Evolutionary conservation across 2,329 filamentous ascomycete genomes (phyloP).

Genomic region (Aspergillus quadrilineatus): DNA sequence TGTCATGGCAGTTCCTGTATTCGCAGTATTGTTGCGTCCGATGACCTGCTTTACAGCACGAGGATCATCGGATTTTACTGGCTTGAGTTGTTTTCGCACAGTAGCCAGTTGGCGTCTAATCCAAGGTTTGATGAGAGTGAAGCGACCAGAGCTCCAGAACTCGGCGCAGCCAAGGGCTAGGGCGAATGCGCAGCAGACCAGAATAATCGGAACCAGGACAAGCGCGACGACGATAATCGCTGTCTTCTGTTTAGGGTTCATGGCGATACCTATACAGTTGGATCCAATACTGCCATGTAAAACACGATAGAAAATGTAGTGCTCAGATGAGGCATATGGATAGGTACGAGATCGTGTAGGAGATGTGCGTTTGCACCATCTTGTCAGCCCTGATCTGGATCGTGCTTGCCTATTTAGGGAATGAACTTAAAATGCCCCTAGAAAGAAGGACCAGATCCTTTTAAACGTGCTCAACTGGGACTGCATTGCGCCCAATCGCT

Average conservation of each 20-base stretch:
- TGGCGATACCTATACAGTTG: conserved; percentile 30
- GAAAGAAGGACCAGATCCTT: no score
- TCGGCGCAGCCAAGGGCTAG: conserved; percentile 41
- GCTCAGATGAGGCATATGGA: background rate
- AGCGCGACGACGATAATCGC: conserved; percentile 45
- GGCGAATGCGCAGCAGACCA: conserved; percentile 42
- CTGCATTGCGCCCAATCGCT: background rate
- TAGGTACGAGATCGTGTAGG: background rate
- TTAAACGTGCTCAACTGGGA: no score
- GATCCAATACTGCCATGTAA: conserved; percentile 8
- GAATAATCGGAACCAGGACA: conserved; percentile 49
- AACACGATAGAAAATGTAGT: conserved; percentile 1
- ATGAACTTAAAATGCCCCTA: no score
- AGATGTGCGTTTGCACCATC: background rate
- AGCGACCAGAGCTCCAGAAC: conserved; percentile 27
- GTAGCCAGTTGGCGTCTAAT: conserved; percentile 21
- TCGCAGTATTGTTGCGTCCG: background rate
- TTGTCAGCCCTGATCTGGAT: background rate
- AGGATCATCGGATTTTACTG: background rate
- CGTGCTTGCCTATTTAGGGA: no score
- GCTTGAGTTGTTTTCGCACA: background rate
- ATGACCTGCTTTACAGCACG: background rate
- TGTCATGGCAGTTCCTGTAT: background rate
- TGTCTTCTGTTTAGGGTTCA: conserved; percentile 34
- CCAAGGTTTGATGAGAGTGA: conserved; percentile 20